phyloP scores from a whole-genome alignment of 225 moss, liverwort and hornwort species.

The Pseudoscleropodium purum region DNA sequence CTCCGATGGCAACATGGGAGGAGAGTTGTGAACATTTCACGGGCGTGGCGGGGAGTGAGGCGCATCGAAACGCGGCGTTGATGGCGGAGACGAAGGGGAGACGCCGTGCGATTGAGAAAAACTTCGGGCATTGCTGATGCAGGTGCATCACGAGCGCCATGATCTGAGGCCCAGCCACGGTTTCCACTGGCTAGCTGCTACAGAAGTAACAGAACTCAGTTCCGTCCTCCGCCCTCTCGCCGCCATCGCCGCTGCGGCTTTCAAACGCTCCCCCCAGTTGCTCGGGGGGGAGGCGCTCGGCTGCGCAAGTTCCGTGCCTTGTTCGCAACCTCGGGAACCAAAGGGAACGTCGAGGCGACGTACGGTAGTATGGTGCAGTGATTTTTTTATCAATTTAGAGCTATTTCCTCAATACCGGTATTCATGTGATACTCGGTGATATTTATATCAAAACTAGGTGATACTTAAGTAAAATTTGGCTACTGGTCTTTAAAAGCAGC shows the following conservation, averaged over 20 bases:
- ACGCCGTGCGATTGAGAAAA: not conserved
- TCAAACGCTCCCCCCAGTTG: not conserved
- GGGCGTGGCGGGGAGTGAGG: not conserved
- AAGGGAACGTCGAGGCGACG: not conserved
- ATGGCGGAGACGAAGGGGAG: not conserved
- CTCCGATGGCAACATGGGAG: not conserved
- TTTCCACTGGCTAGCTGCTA: not conserved
- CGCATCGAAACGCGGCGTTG: not conserved
- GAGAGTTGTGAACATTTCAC: not conserved
- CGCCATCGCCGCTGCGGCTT: not conserved
- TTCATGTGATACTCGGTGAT: not conserved
- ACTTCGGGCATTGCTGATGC: not conserved
- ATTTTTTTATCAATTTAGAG: not conserved
- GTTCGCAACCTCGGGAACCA: not conserved
- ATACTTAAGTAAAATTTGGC: not conserved
- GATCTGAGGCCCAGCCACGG: not conserved
- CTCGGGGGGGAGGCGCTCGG: not conserved
- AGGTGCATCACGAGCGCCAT: not conserved
- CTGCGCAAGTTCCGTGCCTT: not conserved
- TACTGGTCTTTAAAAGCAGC: rapidly evolving
- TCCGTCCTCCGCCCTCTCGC: not conserved
- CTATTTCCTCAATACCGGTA: not conserved
- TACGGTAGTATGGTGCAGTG: not conserved
- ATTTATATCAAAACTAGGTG: not conserved
- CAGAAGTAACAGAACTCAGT: not conserved